Evolutionary conservation across 139 green algal genomes (phyloP).

Genomic region (Limnomonas spitsbergensis): DNA sequence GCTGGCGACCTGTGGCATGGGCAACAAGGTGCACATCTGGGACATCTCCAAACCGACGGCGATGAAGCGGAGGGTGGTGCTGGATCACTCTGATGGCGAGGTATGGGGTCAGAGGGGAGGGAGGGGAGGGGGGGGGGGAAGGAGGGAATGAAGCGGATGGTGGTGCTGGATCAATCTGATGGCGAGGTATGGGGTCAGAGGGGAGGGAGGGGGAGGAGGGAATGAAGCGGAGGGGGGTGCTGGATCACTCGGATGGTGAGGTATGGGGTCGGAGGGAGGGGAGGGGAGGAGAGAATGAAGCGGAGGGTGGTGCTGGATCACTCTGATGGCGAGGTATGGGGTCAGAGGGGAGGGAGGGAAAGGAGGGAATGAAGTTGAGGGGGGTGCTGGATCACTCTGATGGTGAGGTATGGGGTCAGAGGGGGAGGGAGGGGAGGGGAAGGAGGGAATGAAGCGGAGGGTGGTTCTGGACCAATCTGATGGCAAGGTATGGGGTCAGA

Average conservation of each 20-base stretch:
- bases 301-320: constrained; percentile 43
- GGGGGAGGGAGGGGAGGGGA: constrained; percentile 16
- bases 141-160: constrained; percentile 13
- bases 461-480: too few species aligned
- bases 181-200: too few species aligned
- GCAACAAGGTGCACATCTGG: constrained; percentile 61
- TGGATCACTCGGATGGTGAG: constrained; percentile 33
- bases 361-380: constrained; percentile 20
- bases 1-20: constrained; percentile 56
- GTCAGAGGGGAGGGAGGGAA: too few species aligned
- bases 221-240: constrained; percentile 27
- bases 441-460: constrained; percentile 20
- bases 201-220: too few species aligned
- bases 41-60: constrained; percentile 23
- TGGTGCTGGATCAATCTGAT: constrained; percentile 37
- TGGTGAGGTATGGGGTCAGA: too few species aligned
- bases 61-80: constrained; percentile 26
- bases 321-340: background rate
- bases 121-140: too few species aligned
- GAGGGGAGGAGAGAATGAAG: constrained; percentile 25
- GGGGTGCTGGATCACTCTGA: too few species aligned
- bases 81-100: constrained; percentile 33
- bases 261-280: constrained; percentile 2
- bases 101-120: too few species aligned
- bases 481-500: too few species aligned